Percentiles rank a stretch among this genome's conserved stretches.
phyloP scores from a whole-genome alignment of 768 basidiomycete species.

The Termitomyces titanicus region DNA sequence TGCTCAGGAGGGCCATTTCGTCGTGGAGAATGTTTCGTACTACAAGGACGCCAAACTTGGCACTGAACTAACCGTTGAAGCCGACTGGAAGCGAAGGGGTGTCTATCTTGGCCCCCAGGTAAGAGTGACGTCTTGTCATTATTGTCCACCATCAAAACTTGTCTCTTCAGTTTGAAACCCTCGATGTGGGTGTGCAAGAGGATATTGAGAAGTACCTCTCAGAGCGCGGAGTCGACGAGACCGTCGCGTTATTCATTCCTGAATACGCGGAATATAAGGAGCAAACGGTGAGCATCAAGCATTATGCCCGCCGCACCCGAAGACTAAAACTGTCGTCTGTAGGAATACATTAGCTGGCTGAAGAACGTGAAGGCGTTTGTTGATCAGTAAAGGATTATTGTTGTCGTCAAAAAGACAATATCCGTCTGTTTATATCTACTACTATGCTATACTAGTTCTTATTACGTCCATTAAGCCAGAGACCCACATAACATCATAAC shows the following conservation, averaged over 20 bases:
- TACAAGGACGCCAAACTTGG: slow-evolving; percentile 73
- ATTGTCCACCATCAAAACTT: not conserved
- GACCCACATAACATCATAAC: slow-evolving; percentile 1
- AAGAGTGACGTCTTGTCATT: slow-evolving; percentile 9
- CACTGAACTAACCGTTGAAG: slow-evolving; percentile 77
- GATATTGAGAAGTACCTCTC: slow-evolving; percentile 87
- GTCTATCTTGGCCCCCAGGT: slow-evolving; percentile 92
- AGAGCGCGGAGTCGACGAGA: slow-evolving; percentile 87
- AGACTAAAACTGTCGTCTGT: slow-evolving; percentile 6
- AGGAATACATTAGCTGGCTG: slow-evolving; percentile 95
- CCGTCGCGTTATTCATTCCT: slow-evolving; percentile 80
- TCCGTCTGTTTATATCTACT: slow-evolving; percentile 8
- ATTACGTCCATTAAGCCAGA: slow-evolving; percentile 6
- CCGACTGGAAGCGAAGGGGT: slow-evolving; percentile 91
- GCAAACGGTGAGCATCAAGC: slow-evolving; percentile 64
- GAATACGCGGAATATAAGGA: slow-evolving; percentile 90
- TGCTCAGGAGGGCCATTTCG: slow-evolving; percentile 74
- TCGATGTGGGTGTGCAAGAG: slow-evolving; percentile 84
- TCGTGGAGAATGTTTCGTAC: slow-evolving; percentile 88
- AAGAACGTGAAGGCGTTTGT: slow-evolving; percentile 78
- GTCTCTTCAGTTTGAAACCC: slow-evolving; percentile 71
- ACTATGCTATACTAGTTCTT: slow-evolving; percentile 1
- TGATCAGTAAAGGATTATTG: slow-evolving; percentile 41
- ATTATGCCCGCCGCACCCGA: not conserved
- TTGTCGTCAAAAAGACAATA: slow-evolving; percentile 8